A percentile compares a stretch with the other conserved stretches of the same genome.
phyloP scores from a whole-genome alignment of 2,329 filamentous ascomycete genomes.

The Trichophyton verrucosum region DNA sequence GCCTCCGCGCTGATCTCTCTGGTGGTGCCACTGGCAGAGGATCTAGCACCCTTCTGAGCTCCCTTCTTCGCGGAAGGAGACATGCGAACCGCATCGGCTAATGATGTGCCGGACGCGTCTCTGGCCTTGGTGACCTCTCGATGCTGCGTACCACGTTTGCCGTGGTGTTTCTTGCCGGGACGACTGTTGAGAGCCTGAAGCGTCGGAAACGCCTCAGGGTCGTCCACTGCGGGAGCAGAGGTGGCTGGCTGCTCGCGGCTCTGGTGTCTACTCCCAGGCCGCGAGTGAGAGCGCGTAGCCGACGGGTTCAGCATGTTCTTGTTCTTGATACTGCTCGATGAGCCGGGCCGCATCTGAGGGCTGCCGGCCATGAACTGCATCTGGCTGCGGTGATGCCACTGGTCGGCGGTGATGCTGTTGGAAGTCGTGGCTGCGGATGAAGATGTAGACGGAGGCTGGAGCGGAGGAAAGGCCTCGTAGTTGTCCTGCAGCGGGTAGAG shows the following conservation, averaged over 20 bases:
- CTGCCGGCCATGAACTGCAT: constrained; percentile 3
- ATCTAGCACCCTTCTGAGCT: constrained; percentile 44
- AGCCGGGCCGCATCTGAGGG: constrained; percentile 5
- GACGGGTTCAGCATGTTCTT: constrained; percentile 40
- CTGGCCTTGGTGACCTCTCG: constrained; percentile 46
- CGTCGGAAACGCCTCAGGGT: constrained; percentile 89
- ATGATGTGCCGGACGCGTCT: constrained; percentile 59
- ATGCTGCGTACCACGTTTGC: constrained; percentile 70
- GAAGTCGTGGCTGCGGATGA: constrained; percentile 54
- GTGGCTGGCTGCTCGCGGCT: constrained; percentile 47
- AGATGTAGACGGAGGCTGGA: constrained; percentile 48
- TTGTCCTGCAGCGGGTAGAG: constrained; percentile 64
- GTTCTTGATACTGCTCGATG: constrained; percentile 30
- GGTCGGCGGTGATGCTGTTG: constrained; percentile 46
- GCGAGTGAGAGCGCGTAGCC: constrained; percentile 57
- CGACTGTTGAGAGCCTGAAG: constrained; percentile 65
- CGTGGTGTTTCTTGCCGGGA: constrained; percentile 75
- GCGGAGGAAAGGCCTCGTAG: constrained; percentile 68
- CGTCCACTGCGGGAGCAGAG: constrained; percentile 67
- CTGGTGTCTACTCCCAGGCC: constrained; percentile 72
- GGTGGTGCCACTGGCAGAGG: constrained; percentile 43
- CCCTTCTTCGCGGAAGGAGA: constrained; percentile 61
- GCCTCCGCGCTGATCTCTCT: constrained; percentile 71
- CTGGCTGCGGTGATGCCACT: constrained; percentile 30
- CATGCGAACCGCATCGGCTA: constrained; percentile 94